Base-by-base conservation (phyloP, 495 filamentous ascomycete genomes). In the Penicillium ucsense region DNA sequence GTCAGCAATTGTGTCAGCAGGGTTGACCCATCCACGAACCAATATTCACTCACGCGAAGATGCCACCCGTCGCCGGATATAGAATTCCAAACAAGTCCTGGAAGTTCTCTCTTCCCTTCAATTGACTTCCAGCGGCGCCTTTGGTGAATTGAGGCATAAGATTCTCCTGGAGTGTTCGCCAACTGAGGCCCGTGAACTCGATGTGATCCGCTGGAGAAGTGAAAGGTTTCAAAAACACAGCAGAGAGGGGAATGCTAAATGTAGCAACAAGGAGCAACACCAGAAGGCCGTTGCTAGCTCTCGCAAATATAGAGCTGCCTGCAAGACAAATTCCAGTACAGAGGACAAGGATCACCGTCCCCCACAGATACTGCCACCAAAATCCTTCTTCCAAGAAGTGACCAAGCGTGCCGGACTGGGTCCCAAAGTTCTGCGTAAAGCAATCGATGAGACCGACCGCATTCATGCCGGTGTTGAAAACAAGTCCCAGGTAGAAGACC, bases 391-490 rank as follows among this genome's bases (percentile, higher is more conserved):
- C 75, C 41, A 94, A 73, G 45, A 79, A 71, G 38, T 82, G 70
- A 31, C 70, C 64, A 73, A 76, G 78, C 35, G 74, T 77, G 4
- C 83, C 83, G 35, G 74, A 68, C 33, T 63, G 51, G 3, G 65
- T 55, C 0, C 87, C 87, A 56, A 91, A 81, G 50, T 92, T 91
- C 47, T 89, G 73, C 45, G 76, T 81, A 37, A 94, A 66, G 54
- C 88, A 92, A 60, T 92, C 85, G 49, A 94, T 78, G 47, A 94
- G 73, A 64, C 88, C 88, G 31, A 92, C 86, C 8, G 89, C 82
- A 57, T 94, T 94, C 76, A 94, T 83, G 10, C 84, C 86, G 3
- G 88, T 91, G 61, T 92, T 94, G 60, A 94, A 78, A 1, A 86
- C 84, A 51, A 84, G 83, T 10, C 88, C 87, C 10, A 94, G 67